Evolutionary conservation across 805 yeast species (phyloP), one percentile per base, ranked within the genome.

Genomic region (Candida palmyrensis): DNA sequence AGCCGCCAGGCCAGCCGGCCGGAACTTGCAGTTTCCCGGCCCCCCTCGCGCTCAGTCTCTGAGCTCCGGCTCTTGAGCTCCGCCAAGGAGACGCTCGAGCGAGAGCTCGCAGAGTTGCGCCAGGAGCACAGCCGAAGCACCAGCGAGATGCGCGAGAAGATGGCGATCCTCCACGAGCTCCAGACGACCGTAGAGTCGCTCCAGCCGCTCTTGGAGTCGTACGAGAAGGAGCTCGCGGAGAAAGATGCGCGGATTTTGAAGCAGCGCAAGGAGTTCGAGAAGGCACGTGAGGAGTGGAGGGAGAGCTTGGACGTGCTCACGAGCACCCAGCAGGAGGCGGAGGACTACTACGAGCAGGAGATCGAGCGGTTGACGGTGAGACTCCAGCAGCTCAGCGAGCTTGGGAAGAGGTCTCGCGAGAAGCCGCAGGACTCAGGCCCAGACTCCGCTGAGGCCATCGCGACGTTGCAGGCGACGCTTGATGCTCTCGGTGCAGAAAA

Each of bases 251-350:
- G 66, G 40, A 49, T 76, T 33, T 44, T 48, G n/a, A 67, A 62
- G 33, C 76, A 68, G 37, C 72, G 69, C 45, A 47, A 45, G 13
- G 70, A 62, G 18, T 68, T 71, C 27, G 82, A 76, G 32, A 45
- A 52, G 11, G 82, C 79, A 28, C 59, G 82, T 18, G 71, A 68
- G 29, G 83, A 79, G 47, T 62, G 82, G 57, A 51, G 80, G 29
- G 75, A 71, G 31, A 77, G 75, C 12, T 65, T 79, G 30, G 79
- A 73, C 38, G 56, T 74, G 27, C 62, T 79, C 50, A 73, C 75
- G 27, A 51, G 57, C 20, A 75, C 77, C 26, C 76, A 77, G 23
- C 69, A 66, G 31, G 82, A 77, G 38, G 75, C 71, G 37, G 81
- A 73, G 39, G 48, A 50, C 14, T 53, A 72, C 21, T 77, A 70